phyloP scores from a whole-genome alignment of 176 grass and related monocot genomes.

The Oryza rufipogon region DNA sequence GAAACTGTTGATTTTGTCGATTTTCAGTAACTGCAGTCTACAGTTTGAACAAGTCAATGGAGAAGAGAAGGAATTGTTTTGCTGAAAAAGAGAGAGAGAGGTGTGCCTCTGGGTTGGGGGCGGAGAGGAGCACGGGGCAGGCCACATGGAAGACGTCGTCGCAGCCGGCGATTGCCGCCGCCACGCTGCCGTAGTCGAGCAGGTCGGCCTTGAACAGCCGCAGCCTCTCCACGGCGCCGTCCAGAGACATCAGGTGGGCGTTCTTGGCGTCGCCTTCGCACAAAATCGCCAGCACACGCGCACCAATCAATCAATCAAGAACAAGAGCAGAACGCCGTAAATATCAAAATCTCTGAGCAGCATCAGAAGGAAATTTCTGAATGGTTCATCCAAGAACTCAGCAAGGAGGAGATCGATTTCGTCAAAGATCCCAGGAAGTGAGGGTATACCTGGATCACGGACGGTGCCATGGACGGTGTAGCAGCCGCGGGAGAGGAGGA shows the following conservation, averaged over 20 bases:
- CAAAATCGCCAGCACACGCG: neutral
- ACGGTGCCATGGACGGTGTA: conserved; percentile 79
- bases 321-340: neutral
- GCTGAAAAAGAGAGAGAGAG: neutral
- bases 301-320: neutral
- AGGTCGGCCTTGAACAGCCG: conserved; percentile 76
- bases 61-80: neutral
- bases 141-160: conserved; percentile 87
- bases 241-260: conserved; percentile 68
- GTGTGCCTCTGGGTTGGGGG: conserved; percentile 65
- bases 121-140: conserved; percentile 53
- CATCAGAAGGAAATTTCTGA: neutral
- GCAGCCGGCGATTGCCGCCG: conserved; percentile 72
- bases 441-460: conserved; percentile 52
- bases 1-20: too few relatives aligned
- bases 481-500: conserved; percentile 65
- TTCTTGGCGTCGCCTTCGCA: conserved; percentile 68
- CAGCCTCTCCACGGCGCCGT: conserved; percentile 58
- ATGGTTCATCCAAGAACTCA: neutral
- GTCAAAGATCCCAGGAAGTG: neutral
- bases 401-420: too few relatives aligned
- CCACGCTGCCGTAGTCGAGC: conserved; percentile 60
- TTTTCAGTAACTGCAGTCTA: neutral
- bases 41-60: neutral
- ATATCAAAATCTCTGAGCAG: neutral